Base-by-base conservation (phyloP, 345 rosid species). In the Jatropha curcas region DNA sequence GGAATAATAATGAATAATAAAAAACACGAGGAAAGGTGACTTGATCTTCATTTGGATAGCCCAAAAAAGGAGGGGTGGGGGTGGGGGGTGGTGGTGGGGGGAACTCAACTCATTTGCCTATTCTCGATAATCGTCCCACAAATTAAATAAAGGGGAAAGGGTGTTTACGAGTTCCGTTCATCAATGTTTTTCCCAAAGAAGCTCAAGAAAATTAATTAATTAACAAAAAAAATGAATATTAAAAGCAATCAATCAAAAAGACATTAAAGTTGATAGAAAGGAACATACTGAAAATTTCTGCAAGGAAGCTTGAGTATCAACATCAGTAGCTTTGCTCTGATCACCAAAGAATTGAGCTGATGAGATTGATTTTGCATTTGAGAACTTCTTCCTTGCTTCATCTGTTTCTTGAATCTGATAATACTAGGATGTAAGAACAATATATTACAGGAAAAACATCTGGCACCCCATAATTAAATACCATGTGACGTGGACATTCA, bases 351-450 rank as follows among this genome's bases (percentile, higher is more conserved):
- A 96, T 71, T 96, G 99, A n/a, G 97, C 86, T 12, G 99, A 96
- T 58, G 99, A 96, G 71, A 96, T 96, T 7, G 99, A 89, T 72
- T 96, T 96, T 25, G 99, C 99, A 74, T 90, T 93, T 41, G 97
- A 80, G 82, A 91, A 96, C 85, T 93, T 96, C 86, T 86, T 93
- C 83, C 97, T 87, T 50, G 99, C 99, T 81, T 96, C 98, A 83
- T 96, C 98, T 24, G 90, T 80, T 82, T 96, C 99, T 75, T 90
- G 87, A 76, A 89, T 82, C 97, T 96, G 84, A 77, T 65, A 74
- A 64, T 48, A 68, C 52, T 1, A 80, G 35, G n/a, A 80, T 14
- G 50, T 27, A 13, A 67, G 52, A 52, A 39, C 22, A 65, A 58
- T 12, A 12, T 34, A 51, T 11, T 24, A 14, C 14, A 14, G 50